A percentile compares a stretch with the other conserved stretches of the same genome.
Conservation (phyloP, 441 rosid genomes). For the Capsella rubella region DNA sequence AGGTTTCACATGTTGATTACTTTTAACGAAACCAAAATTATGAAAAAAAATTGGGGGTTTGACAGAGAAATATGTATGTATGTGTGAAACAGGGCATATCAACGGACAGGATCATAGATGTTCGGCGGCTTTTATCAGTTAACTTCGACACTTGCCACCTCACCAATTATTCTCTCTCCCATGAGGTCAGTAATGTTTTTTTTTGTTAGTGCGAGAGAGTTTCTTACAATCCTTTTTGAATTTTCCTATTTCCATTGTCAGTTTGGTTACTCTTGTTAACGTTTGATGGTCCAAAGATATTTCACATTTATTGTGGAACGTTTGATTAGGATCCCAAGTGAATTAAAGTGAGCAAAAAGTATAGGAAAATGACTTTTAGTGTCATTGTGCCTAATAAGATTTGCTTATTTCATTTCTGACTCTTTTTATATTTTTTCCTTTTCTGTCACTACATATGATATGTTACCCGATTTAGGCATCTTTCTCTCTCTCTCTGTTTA, state of each 20-base stretch:
- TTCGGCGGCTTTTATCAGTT: constrained; percentile 67
- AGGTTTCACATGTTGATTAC: constrained; percentile 29
- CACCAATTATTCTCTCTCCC: constrained; percentile 68
- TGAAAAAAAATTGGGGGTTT: not conserved
- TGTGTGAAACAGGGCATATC: constrained; percentile 67
- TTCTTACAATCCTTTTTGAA: constrained; percentile 8
- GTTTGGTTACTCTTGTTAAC: constrained; percentile 7
- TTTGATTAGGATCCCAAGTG: constrained; percentile 1
- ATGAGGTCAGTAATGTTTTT: constrained; percentile 54
- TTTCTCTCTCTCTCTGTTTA: not conserved
- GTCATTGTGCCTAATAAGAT: constrained; percentile 32
- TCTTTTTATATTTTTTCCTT: not conserved
- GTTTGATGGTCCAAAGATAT: constrained; percentile 32
- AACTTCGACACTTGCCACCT: constrained; percentile 62
- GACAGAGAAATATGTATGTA: not conserved
- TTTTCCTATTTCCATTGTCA: not conserved
- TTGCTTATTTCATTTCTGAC: constrained; percentile 10
- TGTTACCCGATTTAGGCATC: constrained; percentile 6
- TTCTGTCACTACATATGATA: not conserved
- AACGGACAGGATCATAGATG: constrained; percentile 76
- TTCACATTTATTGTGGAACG: constrained; percentile 31
- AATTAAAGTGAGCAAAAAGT: constrained; percentile 32
- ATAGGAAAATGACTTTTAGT: constrained; percentile 41
- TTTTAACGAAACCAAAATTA: not conserved
- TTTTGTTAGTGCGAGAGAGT: not conserved